Percentiles rank a stretch among this genome's conserved stretches.
phyloP scores from a whole-genome alignment of 192 early-diverging fungal species.

The Podila verticillata region DNA sequence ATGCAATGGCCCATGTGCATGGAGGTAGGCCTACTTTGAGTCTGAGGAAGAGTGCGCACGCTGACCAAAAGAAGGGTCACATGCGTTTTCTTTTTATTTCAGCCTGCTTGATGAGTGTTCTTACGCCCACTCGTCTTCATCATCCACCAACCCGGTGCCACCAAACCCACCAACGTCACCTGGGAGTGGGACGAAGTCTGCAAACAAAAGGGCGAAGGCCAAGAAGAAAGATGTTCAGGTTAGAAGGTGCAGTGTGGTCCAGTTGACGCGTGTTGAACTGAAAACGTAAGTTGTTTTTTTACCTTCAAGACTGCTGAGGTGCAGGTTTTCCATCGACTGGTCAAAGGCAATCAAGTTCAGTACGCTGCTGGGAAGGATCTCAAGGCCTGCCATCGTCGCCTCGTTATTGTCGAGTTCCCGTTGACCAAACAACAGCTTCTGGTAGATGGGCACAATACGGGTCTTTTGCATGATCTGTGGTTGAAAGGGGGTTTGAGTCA shows the following conservation, averaged over 20 bases:
- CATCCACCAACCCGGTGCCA: constrained; percentile 26
- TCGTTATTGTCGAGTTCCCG: constrained; percentile 41
- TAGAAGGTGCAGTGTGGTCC: no score
- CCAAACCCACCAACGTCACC: constrained; percentile 30
- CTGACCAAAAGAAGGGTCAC: no score
- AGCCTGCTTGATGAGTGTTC: not conserved
- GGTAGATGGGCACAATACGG: constrained; percentile 37
- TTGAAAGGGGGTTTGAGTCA: not conserved
- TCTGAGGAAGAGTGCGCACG: no score
- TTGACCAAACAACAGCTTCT: constrained; percentile 25
- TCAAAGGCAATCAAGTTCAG: constrained; percentile 40
- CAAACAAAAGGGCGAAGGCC: not conserved
- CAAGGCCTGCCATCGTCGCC: constrained; percentile 25
- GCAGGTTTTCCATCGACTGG: constrained; percentile 14
- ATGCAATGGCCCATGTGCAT: no score
- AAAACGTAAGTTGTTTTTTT: not conserved
- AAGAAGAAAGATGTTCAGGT: not conserved
- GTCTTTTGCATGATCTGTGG: constrained; percentile 40
- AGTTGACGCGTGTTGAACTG: not conserved
- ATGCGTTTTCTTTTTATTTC: no score
- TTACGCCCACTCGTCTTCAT: constrained; percentile 18
- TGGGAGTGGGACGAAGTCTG: not conserved
- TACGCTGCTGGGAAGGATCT: constrained; percentile 30
- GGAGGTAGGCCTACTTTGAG: no score
- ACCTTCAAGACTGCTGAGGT: constrained; percentile 27